Percentiles rank a stretch among this genome's conserved stretches.
Conservation (phyloP, 306 rosid species). For the Quercus engelmannii region DNA sequence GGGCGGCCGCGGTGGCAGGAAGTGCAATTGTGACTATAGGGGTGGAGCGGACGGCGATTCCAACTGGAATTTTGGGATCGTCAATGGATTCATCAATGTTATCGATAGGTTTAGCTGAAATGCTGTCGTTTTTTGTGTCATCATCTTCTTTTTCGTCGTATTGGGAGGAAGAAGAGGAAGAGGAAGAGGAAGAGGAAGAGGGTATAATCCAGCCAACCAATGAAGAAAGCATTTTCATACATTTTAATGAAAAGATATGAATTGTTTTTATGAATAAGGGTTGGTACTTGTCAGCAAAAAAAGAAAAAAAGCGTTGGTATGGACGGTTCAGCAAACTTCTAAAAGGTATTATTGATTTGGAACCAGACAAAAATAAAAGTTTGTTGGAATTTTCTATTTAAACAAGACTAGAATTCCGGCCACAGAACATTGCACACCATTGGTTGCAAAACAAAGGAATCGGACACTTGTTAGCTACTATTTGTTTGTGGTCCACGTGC, state of each 20-base stretch:
- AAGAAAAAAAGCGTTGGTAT: background rate
- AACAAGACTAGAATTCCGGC: background rate
- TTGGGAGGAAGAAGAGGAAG: slow-evolving; percentile 15
- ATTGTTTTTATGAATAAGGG: background rate
- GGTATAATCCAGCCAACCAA: background rate
- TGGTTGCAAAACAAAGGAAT: background rate
- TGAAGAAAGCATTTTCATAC: background rate
- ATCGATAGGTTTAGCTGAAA: background rate
- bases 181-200: background rate
- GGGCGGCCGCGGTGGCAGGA: background rate
- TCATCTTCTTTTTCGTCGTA: slow-evolving; percentile 24
- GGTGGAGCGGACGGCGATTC: slow-evolving; percentile 12
- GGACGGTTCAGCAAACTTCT: background rate
- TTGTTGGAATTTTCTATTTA: background rate
- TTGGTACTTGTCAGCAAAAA: background rate
- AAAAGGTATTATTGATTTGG: background rate
- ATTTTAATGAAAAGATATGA: background rate
- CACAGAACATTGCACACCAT: background rate
- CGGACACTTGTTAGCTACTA: background rate
- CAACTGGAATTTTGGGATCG: slow-evolving; percentile 22
- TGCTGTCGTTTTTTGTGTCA: background rate
- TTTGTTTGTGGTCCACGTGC: too few relatives aligned
- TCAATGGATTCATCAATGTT: background rate
- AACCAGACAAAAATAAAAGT: background rate
- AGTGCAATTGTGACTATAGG: slow-evolving; percentile 18